A percentile compares a stretch with the other conserved stretches of the same genome.
Evolutionary conservation across 345 rosid species (phyloP).

Genomic region (Lenwebbia sp.): DNA sequence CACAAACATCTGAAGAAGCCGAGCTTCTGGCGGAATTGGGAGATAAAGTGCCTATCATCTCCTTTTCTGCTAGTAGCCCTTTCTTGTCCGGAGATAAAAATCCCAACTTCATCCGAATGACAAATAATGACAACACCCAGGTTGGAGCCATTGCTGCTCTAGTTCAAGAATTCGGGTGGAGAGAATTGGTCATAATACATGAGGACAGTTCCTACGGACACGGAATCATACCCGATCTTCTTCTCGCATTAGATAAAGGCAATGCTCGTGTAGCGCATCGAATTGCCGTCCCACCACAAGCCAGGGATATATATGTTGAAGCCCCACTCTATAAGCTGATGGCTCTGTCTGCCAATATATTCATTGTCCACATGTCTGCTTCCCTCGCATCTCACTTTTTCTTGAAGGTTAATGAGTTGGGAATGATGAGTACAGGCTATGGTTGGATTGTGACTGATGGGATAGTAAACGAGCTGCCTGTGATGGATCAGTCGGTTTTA

Average conservation of each 20-base stretch:
- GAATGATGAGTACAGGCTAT: neutral
- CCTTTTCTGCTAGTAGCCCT: neutral
- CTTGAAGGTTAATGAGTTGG: neutral
- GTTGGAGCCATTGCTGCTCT: slow-evolving; percentile 6
- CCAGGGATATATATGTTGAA: accelerated
- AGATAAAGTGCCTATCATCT: neutral
- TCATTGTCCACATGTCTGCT: neutral
- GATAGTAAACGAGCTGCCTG: neutral
- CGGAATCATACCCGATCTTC: neutral
- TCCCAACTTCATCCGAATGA: slow-evolving; percentile 7
- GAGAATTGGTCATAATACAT: slow-evolving; percentile 7
- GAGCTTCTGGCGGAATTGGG: too few species aligned
- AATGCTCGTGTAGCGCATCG: neutral
- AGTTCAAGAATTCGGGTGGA: slow-evolving; percentile 12
- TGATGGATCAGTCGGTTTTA: neutral
- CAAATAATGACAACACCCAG: slow-evolving; percentile 3
- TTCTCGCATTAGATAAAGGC: neutral
- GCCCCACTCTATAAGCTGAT: neutral
- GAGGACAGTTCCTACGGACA: slow-evolving; percentile 8
- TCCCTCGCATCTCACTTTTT: neutral
- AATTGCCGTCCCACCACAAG: neutral
- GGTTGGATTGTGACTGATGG: neutral
- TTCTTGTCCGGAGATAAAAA: accelerated
- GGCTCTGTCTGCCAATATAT: neutral
- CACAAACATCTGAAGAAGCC: neutral